Percentiles rank a stretch among this genome's conserved stretches.
Evolutionary conservation across 257 asterid species (phyloP).

Genomic region (Fraxinus excelsior): DNA sequence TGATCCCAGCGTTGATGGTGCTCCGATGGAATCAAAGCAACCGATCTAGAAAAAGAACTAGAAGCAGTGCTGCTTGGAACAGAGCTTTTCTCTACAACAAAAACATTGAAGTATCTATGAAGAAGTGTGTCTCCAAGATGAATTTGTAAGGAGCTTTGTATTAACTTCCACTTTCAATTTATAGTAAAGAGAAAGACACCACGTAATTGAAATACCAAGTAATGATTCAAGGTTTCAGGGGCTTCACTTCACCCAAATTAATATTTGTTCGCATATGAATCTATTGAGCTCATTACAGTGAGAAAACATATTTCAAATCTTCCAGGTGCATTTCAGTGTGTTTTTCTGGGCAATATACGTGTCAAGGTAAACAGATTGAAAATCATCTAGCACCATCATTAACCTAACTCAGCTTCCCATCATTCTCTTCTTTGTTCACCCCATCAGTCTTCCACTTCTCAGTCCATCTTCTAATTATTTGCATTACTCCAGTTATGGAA

Average conservation of each 20-base stretch:
- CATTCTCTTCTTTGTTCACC: conserved; percentile 5
- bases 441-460: conserved; percentile 1
- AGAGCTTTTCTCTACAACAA: neutral
- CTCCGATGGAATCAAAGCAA: no score
- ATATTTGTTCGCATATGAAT: conserved; percentile 8
- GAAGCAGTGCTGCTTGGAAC: no score
- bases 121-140: neutral
- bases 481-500: neutral
- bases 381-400: conserved; percentile 16
- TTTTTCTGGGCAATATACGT: neutral
- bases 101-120: neutral
- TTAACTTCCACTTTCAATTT: neutral
- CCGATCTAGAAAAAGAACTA: no score
- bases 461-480: neutral
- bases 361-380: neutral
- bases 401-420: conserved; percentile 4
- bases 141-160: no score
- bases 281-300: neutral
- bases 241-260: conserved; percentile 18
- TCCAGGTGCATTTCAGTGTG: conserved; percentile 14
- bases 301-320: conserved; percentile 16
- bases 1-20: no score
- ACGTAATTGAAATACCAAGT: neutral
- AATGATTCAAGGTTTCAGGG: neutral
- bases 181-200: no score